Conservation (phyloP, 306 rosid species). For the Begonia masoniana region DNA sequence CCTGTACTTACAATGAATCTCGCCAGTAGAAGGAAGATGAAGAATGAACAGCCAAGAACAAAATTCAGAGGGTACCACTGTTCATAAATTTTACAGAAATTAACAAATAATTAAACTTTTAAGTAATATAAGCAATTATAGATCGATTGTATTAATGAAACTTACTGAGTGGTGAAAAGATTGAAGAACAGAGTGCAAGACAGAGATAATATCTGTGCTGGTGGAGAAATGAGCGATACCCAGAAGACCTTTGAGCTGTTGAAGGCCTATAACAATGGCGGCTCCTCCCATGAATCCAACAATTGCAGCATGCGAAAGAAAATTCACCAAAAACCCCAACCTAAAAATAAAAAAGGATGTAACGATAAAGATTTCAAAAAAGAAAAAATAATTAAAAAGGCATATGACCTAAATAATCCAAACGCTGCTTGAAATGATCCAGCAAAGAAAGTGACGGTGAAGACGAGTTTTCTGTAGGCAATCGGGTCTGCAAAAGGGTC, state of each 20-base stretch:
- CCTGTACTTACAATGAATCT: conserved; percentile 51
- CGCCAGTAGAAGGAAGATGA: conserved; percentile 53
- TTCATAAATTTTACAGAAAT: conserved; percentile 1
- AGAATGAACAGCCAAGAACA: conserved; percentile 50
- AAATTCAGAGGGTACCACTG: conserved; percentile 63
- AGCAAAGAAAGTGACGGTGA: conserved; percentile 75
- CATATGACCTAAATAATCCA: conserved; percentile 49
- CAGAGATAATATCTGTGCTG: conserved; percentile 60
- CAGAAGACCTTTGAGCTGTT: conserved; percentile 75
- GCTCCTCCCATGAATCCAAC: conserved; percentile 99
- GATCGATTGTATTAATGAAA: background rate
- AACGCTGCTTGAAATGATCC: conserved; percentile 77
- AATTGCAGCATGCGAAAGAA: conserved; percentile 87
- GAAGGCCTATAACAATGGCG: conserved; percentile 87
- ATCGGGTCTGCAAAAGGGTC: conserved; percentile 57
- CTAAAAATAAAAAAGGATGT: conserved; percentile 14
- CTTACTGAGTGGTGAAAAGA: conserved; percentile 31
- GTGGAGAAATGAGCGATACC: conserved; percentile 56
- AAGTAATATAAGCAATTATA: background rate
- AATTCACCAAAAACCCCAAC: conserved; percentile 86
- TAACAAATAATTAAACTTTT: background rate
- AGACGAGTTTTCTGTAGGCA: conserved; percentile 47
- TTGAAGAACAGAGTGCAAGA: conserved; percentile 40
- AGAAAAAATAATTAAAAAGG: background rate
- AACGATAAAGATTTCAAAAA: background rate